Percentiles rank a stretch among this genome's conserved stretches.
phyloP scores from a whole-genome alignment of 331 rosid genomes.

The Telfairia occidentalis region DNA sequence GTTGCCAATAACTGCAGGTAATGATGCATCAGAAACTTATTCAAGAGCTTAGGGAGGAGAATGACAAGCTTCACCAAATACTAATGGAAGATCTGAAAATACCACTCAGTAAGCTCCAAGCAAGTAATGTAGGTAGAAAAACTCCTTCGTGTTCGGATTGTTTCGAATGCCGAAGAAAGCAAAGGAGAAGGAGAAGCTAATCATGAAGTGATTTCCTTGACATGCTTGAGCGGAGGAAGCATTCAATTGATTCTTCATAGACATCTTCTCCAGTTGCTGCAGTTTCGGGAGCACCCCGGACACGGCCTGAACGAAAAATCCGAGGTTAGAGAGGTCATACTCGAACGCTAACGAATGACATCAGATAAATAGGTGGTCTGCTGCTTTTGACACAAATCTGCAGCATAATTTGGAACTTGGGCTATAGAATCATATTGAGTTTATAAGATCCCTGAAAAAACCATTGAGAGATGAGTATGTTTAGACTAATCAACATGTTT shows the following conservation, averaged over 20 bases:
- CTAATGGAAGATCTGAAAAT: conserved; percentile 70
- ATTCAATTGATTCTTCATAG: neutral
- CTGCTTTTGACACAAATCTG: neutral
- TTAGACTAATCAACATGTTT: neutral
- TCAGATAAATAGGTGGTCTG: neutral
- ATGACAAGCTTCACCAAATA: conserved; percentile 71
- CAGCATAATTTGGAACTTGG: neutral
- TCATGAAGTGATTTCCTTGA: neutral
- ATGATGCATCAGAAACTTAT: conserved; percentile 83
- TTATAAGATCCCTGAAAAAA: neutral
- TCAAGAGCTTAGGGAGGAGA: conserved; percentile 77
- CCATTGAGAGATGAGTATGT: neutral
- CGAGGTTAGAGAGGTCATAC: neutral
- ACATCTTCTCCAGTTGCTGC: neutral
- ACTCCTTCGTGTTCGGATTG: conserved; percentile 47
- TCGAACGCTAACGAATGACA: neutral
- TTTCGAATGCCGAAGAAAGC: conserved; percentile 79
- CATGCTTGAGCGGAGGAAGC: neutral
- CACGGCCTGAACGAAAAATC: neutral
- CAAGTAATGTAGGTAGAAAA: conserved; percentile 41
- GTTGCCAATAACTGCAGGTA: conserved; percentile 32
- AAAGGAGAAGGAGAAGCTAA: conserved; percentile 26
- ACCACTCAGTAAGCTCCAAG: conserved; percentile 53
- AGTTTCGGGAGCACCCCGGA: neutral
- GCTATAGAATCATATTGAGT: too few relatives aligned